These are phyloP conservation scores for Vanrija pseudolonga DNA, from an alignment of 1,284 basidiomycete species.

Conservation along the genomic window DNA sequence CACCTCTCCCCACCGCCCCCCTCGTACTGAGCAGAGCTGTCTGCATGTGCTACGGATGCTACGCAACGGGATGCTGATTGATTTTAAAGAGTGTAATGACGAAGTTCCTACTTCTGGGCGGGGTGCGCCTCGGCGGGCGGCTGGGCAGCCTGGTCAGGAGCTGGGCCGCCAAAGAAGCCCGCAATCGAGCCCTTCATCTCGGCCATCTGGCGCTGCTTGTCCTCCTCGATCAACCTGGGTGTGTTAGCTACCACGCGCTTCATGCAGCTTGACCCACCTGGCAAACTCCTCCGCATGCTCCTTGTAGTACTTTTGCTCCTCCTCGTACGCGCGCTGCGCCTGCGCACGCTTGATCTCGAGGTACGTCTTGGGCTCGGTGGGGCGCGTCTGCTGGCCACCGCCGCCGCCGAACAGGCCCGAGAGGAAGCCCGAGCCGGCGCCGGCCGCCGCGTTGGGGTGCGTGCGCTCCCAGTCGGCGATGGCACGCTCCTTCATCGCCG, in stretches of 20 bases:
- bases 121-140: slow-evolving; percentile 19
- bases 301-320: slow-evolving; percentile 82
- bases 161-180: slow-evolving; percentile 46
- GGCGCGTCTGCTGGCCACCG: slow-evolving; percentile 21
- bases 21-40: neutral
- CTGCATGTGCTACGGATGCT: neutral
- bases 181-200: slow-evolving; percentile 55
- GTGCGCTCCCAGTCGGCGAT: slow-evolving; percentile 77
- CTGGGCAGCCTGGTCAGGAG: neutral
- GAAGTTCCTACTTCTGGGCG: neutral
- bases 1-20: too few species aligned
- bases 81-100: neutral
- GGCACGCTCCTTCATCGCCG: slow-evolving; percentile 69
- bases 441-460: slow-evolving; percentile 44
- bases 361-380: slow-evolving; percentile 67
- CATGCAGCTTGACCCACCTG: slow-evolving; percentile 42
- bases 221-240: slow-evolving; percentile 57
- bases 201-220: slow-evolving; percentile 70
- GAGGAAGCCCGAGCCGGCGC: slow-evolving; percentile 50
- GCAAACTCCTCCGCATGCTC: slow-evolving; percentile 79
- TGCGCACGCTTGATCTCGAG: slow-evolving; percentile 85
- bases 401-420: slow-evolving; percentile 60
- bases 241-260: neutral
- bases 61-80: too few species aligned
- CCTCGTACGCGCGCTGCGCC: slow-evolving; percentile 75